Conservation (phyloP, 768 basidiomycete species). For the Goffeauzyma gilvescens region DNA sequence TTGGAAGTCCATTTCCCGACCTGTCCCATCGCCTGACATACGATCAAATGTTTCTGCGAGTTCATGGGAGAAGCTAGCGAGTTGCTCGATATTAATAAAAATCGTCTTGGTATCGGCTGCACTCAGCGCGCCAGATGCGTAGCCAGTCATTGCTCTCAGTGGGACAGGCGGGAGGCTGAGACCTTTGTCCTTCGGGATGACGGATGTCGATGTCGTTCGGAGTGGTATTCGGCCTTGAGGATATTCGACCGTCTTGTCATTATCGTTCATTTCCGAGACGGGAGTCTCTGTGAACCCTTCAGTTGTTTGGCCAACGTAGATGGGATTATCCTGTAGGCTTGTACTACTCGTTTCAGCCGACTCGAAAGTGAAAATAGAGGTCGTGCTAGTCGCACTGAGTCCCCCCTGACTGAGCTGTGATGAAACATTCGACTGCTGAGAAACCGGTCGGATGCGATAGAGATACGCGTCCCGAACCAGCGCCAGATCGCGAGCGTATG, state of each 20-base stretch:
- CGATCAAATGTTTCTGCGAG: slow-evolving; percentile 26
- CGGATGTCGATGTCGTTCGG: too few species aligned
- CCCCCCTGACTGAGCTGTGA: slow-evolving; percentile 5
- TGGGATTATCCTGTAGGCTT: too few species aligned
- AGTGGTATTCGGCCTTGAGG: too few species aligned
- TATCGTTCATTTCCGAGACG: too few species aligned
- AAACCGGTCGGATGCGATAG: slow-evolving; percentile 17
- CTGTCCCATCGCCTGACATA: slow-evolving; percentile 14
- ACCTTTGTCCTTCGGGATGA: too few species aligned
- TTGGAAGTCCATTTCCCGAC: slow-evolving; percentile 7
- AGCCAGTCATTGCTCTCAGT: too few species aligned
- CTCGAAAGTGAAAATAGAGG: slow-evolving; percentile 20
- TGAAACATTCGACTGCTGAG: slow-evolving; percentile 11
- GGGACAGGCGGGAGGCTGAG: too few species aligned
- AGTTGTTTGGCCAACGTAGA: too few species aligned
- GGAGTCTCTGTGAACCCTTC: too few species aligned
- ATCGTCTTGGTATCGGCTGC: slow-evolving; percentile 24
- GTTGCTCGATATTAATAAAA: slow-evolving; percentile 30
- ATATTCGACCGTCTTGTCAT: too few species aligned
- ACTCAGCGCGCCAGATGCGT: slow-evolving; percentile 12
- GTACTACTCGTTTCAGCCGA: slow-evolving; percentile 18
- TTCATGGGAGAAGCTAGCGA: slow-evolving; percentile 27
- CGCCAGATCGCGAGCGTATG: slow-evolving; percentile 30
- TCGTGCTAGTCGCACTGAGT: slow-evolving; percentile 11
- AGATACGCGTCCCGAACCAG: slow-evolving; percentile 31